Evolutionary conservation across 306 rosid species (phyloP).

Genomic region (Comarum palustre): DNA sequence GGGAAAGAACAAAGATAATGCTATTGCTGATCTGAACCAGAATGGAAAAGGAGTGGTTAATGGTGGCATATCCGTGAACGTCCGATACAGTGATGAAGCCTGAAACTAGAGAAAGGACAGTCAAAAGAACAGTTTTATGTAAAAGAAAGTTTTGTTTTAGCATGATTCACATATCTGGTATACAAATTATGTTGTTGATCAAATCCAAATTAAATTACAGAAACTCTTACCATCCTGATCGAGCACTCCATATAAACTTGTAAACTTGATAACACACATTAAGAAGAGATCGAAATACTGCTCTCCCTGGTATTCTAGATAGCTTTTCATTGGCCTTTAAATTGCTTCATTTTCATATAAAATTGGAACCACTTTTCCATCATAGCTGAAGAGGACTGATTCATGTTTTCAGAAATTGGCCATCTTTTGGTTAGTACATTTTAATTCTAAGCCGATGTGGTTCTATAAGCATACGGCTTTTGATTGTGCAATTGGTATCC

Average conservation of each 20-base stretch:
- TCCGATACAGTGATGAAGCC: slow-evolving; percentile 16
- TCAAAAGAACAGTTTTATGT: background rate
- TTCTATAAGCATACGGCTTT: background rate
- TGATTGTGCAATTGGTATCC: background rate
- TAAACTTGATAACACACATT: background rate
- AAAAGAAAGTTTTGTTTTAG: background rate
- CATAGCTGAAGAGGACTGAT: slow-evolving; percentile 19
- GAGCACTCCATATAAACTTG: background rate
- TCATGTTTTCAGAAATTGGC: background rate
- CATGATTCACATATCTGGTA: background rate
- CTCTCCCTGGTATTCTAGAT: slow-evolving; percentile 51
- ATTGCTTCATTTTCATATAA: slow-evolving; percentile 67
- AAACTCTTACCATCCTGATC: background rate
- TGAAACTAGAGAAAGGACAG: background rate
- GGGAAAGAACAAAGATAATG: slow-evolving; percentile 27
- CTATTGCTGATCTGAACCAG: background rate
- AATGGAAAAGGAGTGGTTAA: background rate
- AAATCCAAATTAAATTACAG: background rate
- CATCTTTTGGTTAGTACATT: background rate
- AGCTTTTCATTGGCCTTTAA: slow-evolving; percentile 55
- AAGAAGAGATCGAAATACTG: background rate
- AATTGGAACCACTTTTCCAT: slow-evolving; percentile 67
- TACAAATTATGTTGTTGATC: background rate
- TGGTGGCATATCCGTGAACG: slow-evolving; percentile 2
- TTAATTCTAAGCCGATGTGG: background rate